Base-by-base conservation (phyloP, 2,329 filamentous ascomycete genomes). In the Neonectria magnoliae region DNA sequence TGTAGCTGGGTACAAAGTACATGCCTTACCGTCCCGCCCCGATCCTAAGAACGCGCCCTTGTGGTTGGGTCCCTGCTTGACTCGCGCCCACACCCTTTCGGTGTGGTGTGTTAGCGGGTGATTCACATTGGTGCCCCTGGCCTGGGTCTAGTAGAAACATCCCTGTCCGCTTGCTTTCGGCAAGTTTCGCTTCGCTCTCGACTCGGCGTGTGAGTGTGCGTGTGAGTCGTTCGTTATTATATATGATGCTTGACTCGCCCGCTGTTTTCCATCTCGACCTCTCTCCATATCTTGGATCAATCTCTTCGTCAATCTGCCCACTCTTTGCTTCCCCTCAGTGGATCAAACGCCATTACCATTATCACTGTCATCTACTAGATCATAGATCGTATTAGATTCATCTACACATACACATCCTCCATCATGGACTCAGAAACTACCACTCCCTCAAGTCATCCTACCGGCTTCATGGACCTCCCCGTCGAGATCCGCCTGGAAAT, bases 401-500 rank as follows among this genome's bases (percentile, higher is more conserved):
- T 45, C 42, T 38, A 20, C 29, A 45, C 41, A 45, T 36, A 52
- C 27, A 51, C 11, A 36, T 22, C 27, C 31, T 36, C 14, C 65
- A 73, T 55, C 62, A 74, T 74, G 71, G 64, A 70, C 55, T 42
- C 65, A 25, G 44, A 64, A 60, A 63, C 66, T 41, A 54, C 50
- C 57, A 54, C 58, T 60, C 36, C 62, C 58, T 36, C 69, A 14
- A 42, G 38, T 42, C 70, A 64, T 22, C 57, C 57, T 48, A 74
- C 70, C 18, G 65, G 69, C 53, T 73, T 84, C 66, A 76, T 84
- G 42, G 75, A 76, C 57, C 77, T 85, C 25, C 82, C 82, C 36
- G 68, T 80, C 52, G 83, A 85, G 70, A 76, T 85, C 69, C 82
- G 83, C 42, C 78, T 83, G 61, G 77, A 84, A 59, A 81, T 84